Evolutionary conservation across 2,329 filamentous ascomycete species (phyloP), one percentile per base, ranked within the genome.

Genomic region (Bimuria novae-zelandiae): DNA sequence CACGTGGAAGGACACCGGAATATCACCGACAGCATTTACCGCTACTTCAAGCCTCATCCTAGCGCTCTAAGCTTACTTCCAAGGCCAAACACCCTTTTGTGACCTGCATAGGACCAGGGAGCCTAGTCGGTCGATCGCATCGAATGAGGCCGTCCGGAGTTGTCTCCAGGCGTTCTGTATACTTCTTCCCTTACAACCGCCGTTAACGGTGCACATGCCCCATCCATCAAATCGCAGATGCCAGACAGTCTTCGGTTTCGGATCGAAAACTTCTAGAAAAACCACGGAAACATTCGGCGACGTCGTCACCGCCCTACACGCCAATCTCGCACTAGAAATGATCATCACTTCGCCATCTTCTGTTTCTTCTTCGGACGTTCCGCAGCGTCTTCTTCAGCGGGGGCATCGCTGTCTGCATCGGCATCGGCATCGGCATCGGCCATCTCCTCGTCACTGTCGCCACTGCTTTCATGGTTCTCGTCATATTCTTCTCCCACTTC

Each of bases 401-500:
- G 78, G 79, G 46, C 81, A 40, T 74, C 76, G 49, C 81, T 74
- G 67, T 87, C 87, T 35, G 80, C 51, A 67, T 87, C 87, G 35
- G 80, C 51, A 61, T 83, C 86, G 52, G 84, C 86, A 67, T 87
- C 87, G 52, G 84, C 86, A 67, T 87, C 87, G 37, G 79, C 84
- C 62, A 79, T 84, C 45, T 87, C 87, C 37, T 82, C 84, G 56
- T 84, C 87, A 62, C 84, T 87, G 51, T 82, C 87, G 16, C 89
- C 91, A 45, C 86, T 89, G 70, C 91, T 96, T 71, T 96, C 90
- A 70, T 97, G 93, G 40, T 85, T 88, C 48, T 89, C 93, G 75
- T 99, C 94, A 64, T 86, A 99, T 72, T 99, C 95, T 75, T 99
- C 94, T 0, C 93, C 94, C 2, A 97, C 92, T 63, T 99, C 94